phyloP scores from a whole-genome alignment of 306 rosid genomes.

The Hippophae tibetana region DNA sequence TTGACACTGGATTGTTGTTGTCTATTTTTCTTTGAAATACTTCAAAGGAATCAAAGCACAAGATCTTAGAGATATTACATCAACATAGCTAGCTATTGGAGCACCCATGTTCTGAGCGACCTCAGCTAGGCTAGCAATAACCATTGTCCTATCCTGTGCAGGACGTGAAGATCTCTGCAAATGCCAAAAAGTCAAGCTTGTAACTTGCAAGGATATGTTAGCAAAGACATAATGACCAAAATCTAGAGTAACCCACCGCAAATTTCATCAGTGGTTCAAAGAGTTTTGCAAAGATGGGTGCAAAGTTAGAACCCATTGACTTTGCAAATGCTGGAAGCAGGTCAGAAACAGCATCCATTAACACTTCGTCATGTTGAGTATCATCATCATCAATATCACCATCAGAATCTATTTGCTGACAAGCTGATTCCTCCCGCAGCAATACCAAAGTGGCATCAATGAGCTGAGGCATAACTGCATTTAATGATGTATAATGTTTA shows the following conservation, averaged over 20 bases:
- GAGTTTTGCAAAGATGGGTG: conserved; percentile 70
- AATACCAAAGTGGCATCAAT: conserved; percentile 70
- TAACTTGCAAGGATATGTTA: conserved; percentile 2
- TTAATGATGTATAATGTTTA: conserved; percentile 4
- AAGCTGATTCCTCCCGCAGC: conserved; percentile 77
- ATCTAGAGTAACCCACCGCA: conserved; percentile 46
- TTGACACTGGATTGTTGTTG: too few species aligned
- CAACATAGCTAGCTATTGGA: conserved; percentile 78
- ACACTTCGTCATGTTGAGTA: conserved; percentile 72
- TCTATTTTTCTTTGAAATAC: background rate
- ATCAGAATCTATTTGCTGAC: conserved; percentile 73
- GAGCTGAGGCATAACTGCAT: conserved; percentile 54
- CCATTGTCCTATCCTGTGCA: conserved; percentile 93
- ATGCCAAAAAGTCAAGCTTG: conserved; percentile 23
- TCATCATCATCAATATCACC: conserved; percentile 82
- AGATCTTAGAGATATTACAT: conserved; percentile 39
- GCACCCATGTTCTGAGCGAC: conserved; percentile 98
- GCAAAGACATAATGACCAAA: background rate
- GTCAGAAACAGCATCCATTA: conserved; percentile 97
- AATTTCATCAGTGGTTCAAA: conserved; percentile 89
- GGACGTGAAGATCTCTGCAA: conserved; percentile 86
- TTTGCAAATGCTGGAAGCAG: conserved; percentile 94
- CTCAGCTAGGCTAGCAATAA: conserved; percentile 98
- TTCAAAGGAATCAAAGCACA: background rate
- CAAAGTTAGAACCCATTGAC: conserved; percentile 91